phyloP scores from a whole-genome alignment of 75 land plant species.

The Cupressus sempervirens region DNA sequence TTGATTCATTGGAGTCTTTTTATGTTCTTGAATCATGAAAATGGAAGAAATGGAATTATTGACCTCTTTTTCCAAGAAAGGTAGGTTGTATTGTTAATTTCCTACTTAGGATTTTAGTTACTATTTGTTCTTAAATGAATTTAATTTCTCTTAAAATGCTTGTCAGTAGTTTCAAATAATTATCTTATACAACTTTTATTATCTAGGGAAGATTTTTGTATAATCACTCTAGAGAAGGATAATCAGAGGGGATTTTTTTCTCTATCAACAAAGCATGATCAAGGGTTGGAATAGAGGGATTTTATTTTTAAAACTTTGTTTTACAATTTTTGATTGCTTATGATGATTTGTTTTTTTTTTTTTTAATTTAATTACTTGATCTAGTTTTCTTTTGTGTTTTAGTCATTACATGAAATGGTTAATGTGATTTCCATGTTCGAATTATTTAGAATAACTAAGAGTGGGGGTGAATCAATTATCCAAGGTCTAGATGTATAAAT shows the following conservation, averaged over 20 bases:
- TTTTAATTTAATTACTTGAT: neutral
- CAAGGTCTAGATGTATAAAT: too few species aligned
- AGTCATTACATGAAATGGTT: neutral
- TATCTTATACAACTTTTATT: neutral
- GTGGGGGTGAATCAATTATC: too few species aligned
- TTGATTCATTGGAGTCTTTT: constrained; percentile 99
- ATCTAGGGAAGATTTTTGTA: neutral
- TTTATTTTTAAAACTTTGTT: neutral
- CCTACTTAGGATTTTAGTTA: neutral
- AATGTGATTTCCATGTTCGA: neutral
- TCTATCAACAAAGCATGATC: neutral
- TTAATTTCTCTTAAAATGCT: neutral
- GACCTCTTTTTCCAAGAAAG: constrained; percentile 95
- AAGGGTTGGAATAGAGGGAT: neutral
- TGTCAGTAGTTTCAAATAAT: neutral
- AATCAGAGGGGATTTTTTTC: neutral
- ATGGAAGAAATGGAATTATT: constrained; percentile 92
- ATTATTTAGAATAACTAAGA: too few species aligned
- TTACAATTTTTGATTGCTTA: neutral
- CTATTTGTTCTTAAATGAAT: neutral
- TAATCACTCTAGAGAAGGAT: neutral
- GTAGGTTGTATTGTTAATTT: constrained; percentile 25
- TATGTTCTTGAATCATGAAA: constrained; percentile 95
- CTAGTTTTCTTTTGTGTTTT: neutral
- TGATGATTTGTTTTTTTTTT: neutral